A percentile compares a stretch with the other conserved stretches of the same genome.
phyloP scores from a whole-genome alignment of 768 basidiomycete species.

The Trametes cingulata region DNA sequence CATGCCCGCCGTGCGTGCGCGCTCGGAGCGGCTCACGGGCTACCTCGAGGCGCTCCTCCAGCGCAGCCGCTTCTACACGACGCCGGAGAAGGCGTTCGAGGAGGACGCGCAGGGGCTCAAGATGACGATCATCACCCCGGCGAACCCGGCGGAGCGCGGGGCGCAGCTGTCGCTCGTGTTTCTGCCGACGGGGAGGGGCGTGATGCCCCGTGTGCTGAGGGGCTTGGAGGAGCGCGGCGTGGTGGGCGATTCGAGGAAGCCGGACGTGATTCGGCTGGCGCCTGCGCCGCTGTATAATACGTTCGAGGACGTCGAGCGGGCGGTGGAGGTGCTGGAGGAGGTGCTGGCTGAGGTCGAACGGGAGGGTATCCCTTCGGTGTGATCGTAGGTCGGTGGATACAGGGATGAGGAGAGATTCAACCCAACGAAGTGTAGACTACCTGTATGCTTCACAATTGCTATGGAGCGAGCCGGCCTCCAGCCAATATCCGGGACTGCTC shows the following conservation, averaged over 20 bases:
- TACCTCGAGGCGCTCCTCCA: conserved; percentile 66
- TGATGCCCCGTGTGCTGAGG: conserved; percentile 73
- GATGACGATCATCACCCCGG: conserved; percentile 95
- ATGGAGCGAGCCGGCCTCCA: too few relatives aligned
- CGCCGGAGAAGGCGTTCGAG: conserved; percentile 28
- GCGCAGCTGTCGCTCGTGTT: conserved; percentile 88
- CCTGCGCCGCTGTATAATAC: conserved; percentile 89
- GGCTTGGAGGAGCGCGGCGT: conserved; percentile 70
- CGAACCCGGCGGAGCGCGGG: conserved; percentile 64
- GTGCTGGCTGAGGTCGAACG: conserved; percentile 43
- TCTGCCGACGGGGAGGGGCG: conserved; percentile 54
- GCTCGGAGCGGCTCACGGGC: conserved; percentile 70
- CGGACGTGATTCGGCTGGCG: conserved; percentile 88
- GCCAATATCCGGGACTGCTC: too few relatives aligned
- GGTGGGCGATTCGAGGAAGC: conserved; percentile 88
- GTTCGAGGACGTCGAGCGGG: conserved; percentile 71
- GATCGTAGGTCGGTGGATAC: background rate
- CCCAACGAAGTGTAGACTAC: too few relatives aligned
- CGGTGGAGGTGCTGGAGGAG: conserved; percentile 63
- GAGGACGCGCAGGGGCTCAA: conserved; percentile 32
- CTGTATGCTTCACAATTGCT: too few relatives aligned
- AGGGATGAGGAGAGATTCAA: too few relatives aligned
- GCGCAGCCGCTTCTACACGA: conserved; percentile 63
- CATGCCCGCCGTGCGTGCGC: conserved; percentile 64
- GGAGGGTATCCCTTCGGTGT: conserved; percentile 10